These are phyloP conservation scores for Candida maesae DNA, from an alignment of 805 yeast species.

Conservation along the genomic window DNA sequence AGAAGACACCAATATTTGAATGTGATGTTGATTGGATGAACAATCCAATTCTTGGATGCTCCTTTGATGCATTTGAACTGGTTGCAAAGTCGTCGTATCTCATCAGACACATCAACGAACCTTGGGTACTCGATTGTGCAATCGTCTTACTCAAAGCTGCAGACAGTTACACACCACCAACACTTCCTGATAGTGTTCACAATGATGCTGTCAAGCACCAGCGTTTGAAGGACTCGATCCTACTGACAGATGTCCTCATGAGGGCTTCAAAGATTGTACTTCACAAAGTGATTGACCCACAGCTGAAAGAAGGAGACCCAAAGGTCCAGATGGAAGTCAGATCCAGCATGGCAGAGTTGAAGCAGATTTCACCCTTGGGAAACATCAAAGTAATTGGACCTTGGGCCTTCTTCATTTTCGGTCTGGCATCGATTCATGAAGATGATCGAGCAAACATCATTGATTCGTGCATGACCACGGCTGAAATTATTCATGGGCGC, in stretches of 20 bases:
- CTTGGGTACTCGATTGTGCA: conserved; percentile 10
- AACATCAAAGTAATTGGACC: conserved; percentile 10
- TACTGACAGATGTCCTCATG: conserved; percentile 19
- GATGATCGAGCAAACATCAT: conserved; percentile 4
- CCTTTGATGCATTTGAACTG: conserved; percentile 33
- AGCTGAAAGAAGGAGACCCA: conserved; percentile 4
- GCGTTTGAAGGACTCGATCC: conserved; percentile 17
- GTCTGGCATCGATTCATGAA: conserved; percentile 5
- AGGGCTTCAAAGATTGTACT: conserved; percentile 19
- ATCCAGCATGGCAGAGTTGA: conserved; percentile 4
- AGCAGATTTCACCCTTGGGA: conserved; percentile 7
- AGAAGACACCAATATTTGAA: conserved; percentile 34
- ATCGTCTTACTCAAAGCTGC: conserved; percentile 18
- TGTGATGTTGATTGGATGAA: conserved; percentile 39
- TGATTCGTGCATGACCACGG: conserved; percentile 4
- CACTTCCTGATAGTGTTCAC: conserved; percentile 19
- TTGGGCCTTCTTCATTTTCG: conserved; percentile 9
- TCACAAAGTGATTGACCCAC: conserved; percentile 13
- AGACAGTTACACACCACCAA: conserved; percentile 16
- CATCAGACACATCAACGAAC: conserved; percentile 11
- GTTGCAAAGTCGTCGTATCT: conserved; percentile 35
- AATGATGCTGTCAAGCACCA: conserved; percentile 9
- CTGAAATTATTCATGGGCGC: conserved; percentile 12
- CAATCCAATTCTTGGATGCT: conserved; percentile 39
- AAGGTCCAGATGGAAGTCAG: conserved; percentile 14